Percentiles rank a stretch among this genome's conserved stretches.
Evolutionary conservation across 331 rosid species (phyloP).

Genomic region (Malus hybrid): DNA sequence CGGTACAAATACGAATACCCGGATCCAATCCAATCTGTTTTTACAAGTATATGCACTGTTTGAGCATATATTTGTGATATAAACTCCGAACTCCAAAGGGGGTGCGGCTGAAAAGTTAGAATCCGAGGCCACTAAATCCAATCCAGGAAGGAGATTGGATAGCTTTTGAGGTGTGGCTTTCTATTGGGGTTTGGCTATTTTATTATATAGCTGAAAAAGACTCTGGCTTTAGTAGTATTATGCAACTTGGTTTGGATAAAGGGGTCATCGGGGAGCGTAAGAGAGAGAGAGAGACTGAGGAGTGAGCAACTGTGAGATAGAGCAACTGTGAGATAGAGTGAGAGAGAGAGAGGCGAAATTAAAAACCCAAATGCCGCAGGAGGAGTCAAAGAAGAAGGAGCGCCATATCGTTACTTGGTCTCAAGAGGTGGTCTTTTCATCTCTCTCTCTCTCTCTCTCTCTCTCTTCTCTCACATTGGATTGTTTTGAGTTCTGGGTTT

Average conservation of each 20-base stretch:
- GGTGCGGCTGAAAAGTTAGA: conserved; percentile 52
- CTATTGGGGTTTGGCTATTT: conserved; percentile 12
- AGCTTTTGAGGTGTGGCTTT: conserved; percentile 18
- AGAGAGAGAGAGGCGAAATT: conserved; percentile 20
- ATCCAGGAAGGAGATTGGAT: too few species aligned
- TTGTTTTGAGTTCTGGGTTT: background rate
- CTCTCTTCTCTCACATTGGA: background rate
- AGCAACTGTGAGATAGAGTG: conserved; percentile 4
- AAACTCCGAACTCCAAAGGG: conserved; percentile 24
- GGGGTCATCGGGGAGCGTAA: conserved; percentile 50
- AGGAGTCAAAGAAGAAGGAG: conserved; percentile 92
- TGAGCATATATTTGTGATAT: background rate
- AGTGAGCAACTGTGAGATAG: conserved; percentile 21
- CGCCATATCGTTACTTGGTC: conserved; percentile 96
- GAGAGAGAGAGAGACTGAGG: conserved; percentile 26
- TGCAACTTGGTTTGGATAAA: conserved; percentile 62
- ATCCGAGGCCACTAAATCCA: conserved; percentile 63
- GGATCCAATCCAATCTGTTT: background rate
- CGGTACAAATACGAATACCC: conserved; percentile 5
- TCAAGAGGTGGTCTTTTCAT: conserved; percentile 59
- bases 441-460: background rate
- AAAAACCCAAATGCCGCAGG: conserved; percentile 61
- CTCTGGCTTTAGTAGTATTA: conserved; percentile 43
- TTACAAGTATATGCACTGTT: background rate
- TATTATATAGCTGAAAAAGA: conserved; percentile 26